Base-by-base conservation (phyloP, 768 basidiomycete species). In the Collybiopsis confluens region DNA sequence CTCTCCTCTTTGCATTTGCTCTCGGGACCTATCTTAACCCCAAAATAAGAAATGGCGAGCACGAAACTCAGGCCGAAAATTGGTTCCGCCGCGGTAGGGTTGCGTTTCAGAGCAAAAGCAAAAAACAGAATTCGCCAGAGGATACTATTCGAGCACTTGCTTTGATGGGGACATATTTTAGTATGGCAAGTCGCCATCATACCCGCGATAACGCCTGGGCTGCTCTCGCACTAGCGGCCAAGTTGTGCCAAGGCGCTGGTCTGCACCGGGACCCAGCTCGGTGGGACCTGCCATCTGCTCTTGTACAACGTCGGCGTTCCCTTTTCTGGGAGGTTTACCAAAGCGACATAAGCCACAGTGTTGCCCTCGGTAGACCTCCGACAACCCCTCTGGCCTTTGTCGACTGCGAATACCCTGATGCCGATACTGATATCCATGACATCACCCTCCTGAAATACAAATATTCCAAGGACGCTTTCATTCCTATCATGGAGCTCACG, bases 101-200 rank as follows among this genome's bases (percentile, higher is more conserved):
- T 1, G 50, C 50, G n/a, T 43, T 52, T 36, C 50, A 48, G 6
- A 48, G 4, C 21, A 35, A 35, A 24, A 37, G 15, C 35, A 18
- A 48, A 10, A 48, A 48, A 36, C 47, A 35, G 11, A 48, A 48
- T 36, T 37, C 35, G 4, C 47, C 35, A 37, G 41, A 53, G 16
- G 52, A 75, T 38, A 81, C 83, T 4, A 78, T 86, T 2, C 80
- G 80, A 53, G 76, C 85, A 16, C 62, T 86, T 65, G 83, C 80
- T 37, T 59, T 84, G 55, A 75, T 79, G 74, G 73, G 73, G 10
- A 75, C 73, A 4, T 88, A 85, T 64, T 78, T 85, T 54, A 73
- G 65, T 54, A 62, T 75, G n/a, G 75, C 73, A 2, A 82, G 70
- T 64, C 35, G 38, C 55, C 47, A 48, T 15, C 80, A 77, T 56